Percentiles rank a stretch among this genome's conserved stretches.
phyloP scores from a whole-genome alignment of 2,329 filamentous ascomycete species.

The Alternaria novae-zelandiae region DNA sequence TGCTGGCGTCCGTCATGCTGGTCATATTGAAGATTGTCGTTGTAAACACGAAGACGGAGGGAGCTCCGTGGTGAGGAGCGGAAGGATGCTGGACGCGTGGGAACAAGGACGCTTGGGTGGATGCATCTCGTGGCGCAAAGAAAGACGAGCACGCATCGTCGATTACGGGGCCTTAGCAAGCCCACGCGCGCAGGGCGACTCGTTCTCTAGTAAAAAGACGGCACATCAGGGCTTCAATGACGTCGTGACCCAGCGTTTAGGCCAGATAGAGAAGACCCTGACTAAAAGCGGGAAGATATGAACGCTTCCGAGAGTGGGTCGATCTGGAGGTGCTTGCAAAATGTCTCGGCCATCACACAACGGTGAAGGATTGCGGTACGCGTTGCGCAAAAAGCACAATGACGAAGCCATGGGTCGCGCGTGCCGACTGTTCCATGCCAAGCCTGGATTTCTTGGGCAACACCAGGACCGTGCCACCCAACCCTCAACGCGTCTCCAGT shows the following conservation, averaged over 20 bases:
- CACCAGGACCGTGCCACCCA: neutral
- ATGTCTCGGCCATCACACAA: neutral
- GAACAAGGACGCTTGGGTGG: neutral
- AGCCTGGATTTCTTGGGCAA: neutral
- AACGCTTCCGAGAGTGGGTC: neutral
- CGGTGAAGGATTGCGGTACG: neutral
- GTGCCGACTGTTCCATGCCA: constrained; percentile 6
- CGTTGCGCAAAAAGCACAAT: neutral
- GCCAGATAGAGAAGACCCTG: constrained; percentile 5
- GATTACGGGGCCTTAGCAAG: neutral
- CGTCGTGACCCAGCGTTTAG: constrained; percentile 8
- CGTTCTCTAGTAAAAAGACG: neutral
- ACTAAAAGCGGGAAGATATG: constrained; percentile 1
- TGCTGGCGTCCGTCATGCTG: neutral
- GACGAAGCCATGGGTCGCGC: neutral
- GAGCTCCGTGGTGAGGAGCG: neutral
- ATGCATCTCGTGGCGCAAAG: constrained; percentile 5
- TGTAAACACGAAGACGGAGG: neutral
- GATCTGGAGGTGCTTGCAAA: neutral
- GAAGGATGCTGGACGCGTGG: neutral
- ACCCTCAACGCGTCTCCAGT: neutral
- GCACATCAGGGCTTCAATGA: constrained; percentile 2
- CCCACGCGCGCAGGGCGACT: neutral
- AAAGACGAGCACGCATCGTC: constrained; percentile 3
- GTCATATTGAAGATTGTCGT: neutral